Conservation (phyloP, 2,329 filamentous ascomycete species). For the Sporothrix mexicana region DNA sequence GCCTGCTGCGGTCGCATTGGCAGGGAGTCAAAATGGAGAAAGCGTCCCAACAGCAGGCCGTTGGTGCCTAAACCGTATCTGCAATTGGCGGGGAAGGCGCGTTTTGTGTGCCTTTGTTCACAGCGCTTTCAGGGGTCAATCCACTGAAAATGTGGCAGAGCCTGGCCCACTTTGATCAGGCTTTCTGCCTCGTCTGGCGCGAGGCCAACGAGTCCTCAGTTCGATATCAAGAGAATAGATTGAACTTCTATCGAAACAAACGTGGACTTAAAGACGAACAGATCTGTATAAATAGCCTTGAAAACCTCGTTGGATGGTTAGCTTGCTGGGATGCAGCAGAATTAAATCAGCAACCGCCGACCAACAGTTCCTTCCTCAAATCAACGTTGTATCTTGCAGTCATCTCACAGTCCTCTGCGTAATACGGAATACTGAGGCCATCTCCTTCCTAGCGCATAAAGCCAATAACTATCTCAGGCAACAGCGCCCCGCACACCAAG, state of each 20-base stretch:
- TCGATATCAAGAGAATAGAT: background rate
- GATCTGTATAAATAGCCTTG: too few species aligned
- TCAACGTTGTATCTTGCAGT: too few species aligned
- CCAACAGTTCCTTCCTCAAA: too few species aligned
- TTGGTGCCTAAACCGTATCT: conserved; percentile 27
- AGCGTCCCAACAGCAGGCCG: conserved; percentile 13
- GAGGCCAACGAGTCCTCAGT: conserved; percentile 14
- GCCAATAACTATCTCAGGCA: conserved; percentile 10
- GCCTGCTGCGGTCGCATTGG: background rate
- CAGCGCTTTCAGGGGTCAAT: background rate
- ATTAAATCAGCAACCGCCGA: too few species aligned
- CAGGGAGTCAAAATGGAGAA: background rate
- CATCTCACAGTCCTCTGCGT: too few species aligned
- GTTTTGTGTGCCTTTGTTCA: background rate
- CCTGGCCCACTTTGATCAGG: background rate
- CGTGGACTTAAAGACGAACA: too few species aligned
- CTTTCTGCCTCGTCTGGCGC: conserved; percentile 22
- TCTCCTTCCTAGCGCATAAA: background rate
- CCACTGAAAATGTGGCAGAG: conserved; percentile 8
- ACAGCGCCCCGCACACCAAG: conserved; percentile 2
- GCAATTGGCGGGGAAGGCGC: background rate
- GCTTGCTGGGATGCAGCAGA: too few species aligned
- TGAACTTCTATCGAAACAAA: too few species aligned
- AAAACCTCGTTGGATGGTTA: too few species aligned
- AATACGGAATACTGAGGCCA: too few species aligned